phyloP scores from a whole-genome alignment of 106 monocot species.

The Dendrobium catenatum region DNA sequence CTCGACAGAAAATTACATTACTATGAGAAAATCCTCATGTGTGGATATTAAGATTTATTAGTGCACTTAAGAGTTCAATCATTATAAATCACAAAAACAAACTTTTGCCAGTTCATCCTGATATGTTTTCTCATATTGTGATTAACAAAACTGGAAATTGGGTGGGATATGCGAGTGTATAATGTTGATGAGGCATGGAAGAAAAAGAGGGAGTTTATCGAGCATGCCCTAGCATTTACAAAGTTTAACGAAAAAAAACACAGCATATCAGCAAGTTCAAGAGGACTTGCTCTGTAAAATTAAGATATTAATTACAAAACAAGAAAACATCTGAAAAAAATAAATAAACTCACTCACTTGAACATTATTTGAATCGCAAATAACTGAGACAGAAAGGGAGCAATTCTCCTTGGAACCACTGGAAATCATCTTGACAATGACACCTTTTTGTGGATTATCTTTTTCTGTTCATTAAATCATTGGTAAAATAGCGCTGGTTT shows the following conservation, averaged over 20 bases:
- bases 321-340: not conserved
- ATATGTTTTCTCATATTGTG: not conserved
- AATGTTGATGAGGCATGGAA: not conserved
- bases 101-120: not conserved
- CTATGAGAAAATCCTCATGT: not conserved
- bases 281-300: not conserved
- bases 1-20: not conserved
- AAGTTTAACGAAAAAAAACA: not conserved
- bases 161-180: not conserved
- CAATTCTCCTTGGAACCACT: constrained; percentile 4
- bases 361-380: constrained; percentile 2
- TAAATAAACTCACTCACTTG: not conserved
- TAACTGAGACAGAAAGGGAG: constrained; percentile 4
- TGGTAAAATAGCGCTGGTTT: not conserved
- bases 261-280: not conserved
- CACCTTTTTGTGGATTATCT: constrained; percentile 3
- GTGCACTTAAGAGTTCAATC: not conserved
- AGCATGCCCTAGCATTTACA: not conserved
- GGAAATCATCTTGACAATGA: constrained; percentile 2
- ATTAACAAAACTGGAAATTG: not conserved
- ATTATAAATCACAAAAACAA: not conserved
- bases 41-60: not conserved
- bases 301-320: not conserved
- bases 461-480: not conserved
- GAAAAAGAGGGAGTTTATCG: not conserved